Conservation (phyloP, 1,139 yeast genomes). For the Geotrichum klebahnii region DNA sequence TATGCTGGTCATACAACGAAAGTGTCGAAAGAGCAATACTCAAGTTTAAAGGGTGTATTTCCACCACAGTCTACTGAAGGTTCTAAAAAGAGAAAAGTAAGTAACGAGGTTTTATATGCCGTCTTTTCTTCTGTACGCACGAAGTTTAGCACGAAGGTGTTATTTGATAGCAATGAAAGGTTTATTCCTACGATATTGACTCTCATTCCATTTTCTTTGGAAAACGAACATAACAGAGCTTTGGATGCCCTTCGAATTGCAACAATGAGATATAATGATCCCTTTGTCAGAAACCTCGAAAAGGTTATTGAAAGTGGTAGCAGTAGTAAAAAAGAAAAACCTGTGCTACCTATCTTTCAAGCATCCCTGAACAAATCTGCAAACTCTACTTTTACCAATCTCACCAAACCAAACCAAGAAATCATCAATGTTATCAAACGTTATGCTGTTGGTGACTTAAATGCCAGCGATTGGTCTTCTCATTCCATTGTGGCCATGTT, state of each 20-base stretch:
- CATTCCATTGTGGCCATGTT: constrained; percentile 28
- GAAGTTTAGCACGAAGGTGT: constrained; percentile 17
- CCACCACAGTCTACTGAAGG: constrained; percentile 22
- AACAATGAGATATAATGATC: neutral
- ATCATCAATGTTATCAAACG: constrained; percentile 25
- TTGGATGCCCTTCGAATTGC: constrained; percentile 11
- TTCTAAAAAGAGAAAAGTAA: constrained; percentile 9
- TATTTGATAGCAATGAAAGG: constrained; percentile 17
- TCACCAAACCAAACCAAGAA: constrained; percentile 11
- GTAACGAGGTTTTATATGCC: constrained; percentile 18
- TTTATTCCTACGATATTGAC: constrained; percentile 17
- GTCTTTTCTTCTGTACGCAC: constrained; percentile 23
- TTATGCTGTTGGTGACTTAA: constrained; percentile 30
- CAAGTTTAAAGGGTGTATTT: constrained; percentile 19
- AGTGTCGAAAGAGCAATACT: constrained; percentile 15
- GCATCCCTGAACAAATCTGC: constrained; percentile 12
- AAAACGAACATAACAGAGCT: constrained; percentile 22
- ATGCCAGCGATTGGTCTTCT: constrained; percentile 26
- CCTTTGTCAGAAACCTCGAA: constrained; percentile 3
- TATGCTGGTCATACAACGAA: constrained; percentile 15
- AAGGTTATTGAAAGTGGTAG: neutral
- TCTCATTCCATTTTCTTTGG: constrained; percentile 18
- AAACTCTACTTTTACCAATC: neutral
- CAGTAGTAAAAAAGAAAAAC: neutral
- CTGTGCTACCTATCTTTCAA: neutral